Evolutionary conservation across 306 rosid species (phyloP), one percentile per base, ranked within the genome.

Genomic region (Echinosophora koreensis): DNA sequence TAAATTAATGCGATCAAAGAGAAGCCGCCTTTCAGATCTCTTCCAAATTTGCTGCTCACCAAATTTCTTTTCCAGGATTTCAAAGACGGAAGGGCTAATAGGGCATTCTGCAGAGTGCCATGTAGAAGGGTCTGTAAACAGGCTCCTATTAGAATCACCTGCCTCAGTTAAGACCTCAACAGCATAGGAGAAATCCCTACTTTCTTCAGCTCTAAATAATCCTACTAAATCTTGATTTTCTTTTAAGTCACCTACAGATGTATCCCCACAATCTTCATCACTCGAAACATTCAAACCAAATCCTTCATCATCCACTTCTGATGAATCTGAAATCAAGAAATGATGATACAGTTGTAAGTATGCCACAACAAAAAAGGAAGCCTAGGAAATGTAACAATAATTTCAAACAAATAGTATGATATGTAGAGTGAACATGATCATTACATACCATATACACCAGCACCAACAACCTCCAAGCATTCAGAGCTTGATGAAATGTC

Each of bases 41-140:
- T 84, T 90, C 97, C 93, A 92, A 55, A 79, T 49, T 64, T 77
- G 71, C 73, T 89, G 97, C 84, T 89, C 84, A 13, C 96, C 96
- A 5, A 87, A 90, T 81, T 87, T 92, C 88, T 89, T 95, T 84
- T 96, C 99, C 6, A 92, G 70, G 37, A 51, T 71, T 76, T 91
- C 89, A 28, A 88, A 96, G 28, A 92, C 83, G 3, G 65, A 81
- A 54, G 83, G 87, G 80, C 88, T 89, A 58, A 92, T 85, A 15
- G 96, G 97, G 49, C 80, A 85, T 79, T 91, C 93, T 6, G 49
- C 65, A 79, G 86, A 76, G 63, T 88, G 78, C 90, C 90, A 89
- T 32, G 84, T 67, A 35, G 52, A 66, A 34, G 67, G 70, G 63
- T 88, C 86, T 68, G 81, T 73, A 69, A 83, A 75, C 57, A 85